Percentiles rank a stretch among this genome's conserved stretches.
phyloP scores from a whole-genome alignment of 1,284 basidiomycete genomes.

The Leccinum fallax region DNA sequence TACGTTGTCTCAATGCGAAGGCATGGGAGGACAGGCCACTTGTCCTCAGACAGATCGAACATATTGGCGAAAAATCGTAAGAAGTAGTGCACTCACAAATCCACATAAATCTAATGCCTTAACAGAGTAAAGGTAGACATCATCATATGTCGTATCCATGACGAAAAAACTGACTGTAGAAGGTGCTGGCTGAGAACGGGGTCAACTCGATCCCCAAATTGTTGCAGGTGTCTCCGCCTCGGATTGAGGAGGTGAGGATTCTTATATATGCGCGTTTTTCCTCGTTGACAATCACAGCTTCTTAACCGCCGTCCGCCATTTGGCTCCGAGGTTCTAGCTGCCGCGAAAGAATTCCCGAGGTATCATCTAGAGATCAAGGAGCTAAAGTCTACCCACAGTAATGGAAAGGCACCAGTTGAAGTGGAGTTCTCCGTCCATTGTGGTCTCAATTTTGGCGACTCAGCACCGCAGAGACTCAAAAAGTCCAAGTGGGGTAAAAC shows the following conservation, averaged over 20 bases:
- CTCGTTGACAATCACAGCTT: slow-evolving; percentile 47
- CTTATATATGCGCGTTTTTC: background rate
- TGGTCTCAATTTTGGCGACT: slow-evolving; percentile 41
- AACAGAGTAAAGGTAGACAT: slow-evolving; percentile 55
- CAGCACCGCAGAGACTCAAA: slow-evolving; percentile 38
- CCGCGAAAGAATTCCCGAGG: slow-evolving; percentile 62
- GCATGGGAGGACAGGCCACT: slow-evolving; percentile 85
- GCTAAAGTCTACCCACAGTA: slow-evolving; percentile 40
- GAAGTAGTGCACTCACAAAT: slow-evolving; percentile 26
- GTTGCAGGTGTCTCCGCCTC: slow-evolving; percentile 53
- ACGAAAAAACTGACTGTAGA: slow-evolving; percentile 8
- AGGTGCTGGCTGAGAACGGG: slow-evolving; percentile 76
- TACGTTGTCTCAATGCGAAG: slow-evolving; percentile 73
- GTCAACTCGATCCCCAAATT: slow-evolving; percentile 64
- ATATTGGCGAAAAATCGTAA: slow-evolving; percentile 86
- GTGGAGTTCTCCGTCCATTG: slow-evolving; percentile 65
- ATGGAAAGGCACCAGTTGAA: slow-evolving; percentile 56
- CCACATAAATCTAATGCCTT: slow-evolving; percentile 3
- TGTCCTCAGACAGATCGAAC: slow-evolving; percentile 77
- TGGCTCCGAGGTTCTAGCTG: slow-evolving; percentile 64
- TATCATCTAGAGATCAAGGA: slow-evolving; percentile 59
- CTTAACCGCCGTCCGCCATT: slow-evolving; percentile 75
- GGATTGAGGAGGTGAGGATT: slow-evolving; percentile 62
- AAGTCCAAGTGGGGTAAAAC: slow-evolving; percentile 47
- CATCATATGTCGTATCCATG: background rate